Conservation (phyloP, 1,139 yeast genomes). For the Yamadazyma kanchanaburiensis region DNA sequence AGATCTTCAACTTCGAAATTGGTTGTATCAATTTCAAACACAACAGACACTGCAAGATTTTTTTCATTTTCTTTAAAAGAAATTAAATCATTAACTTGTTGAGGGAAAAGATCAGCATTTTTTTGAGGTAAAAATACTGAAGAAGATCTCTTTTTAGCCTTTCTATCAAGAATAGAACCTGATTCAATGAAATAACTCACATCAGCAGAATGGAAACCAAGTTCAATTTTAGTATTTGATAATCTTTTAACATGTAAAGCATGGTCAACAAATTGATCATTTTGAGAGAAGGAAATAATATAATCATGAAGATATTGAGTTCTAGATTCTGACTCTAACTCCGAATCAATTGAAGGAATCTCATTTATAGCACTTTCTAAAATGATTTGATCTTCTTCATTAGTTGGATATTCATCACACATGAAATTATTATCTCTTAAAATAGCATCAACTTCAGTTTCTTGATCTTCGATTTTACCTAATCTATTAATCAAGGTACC, state of each 20-base stretch:
- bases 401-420: conserved; percentile 75
- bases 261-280: conserved; percentile 63
- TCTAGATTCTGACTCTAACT: conserved; percentile 39
- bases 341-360: conserved; percentile 35
- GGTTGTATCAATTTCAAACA: conserved; percentile 75
- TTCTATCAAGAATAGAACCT: conserved; percentile 79
- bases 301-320: conserved; percentile 60
- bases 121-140: conserved; percentile 90
- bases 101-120: conserved; percentile 66
- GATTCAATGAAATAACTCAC: conserved; percentile 66
- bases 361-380: conserved; percentile 22
- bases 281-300: conserved; percentile 64
- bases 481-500: conserved; percentile 88
- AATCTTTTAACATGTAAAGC: conserved; percentile 73
- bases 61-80: conserved; percentile 62
- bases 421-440: conserved; percentile 89
- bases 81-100: conserved; percentile 53
- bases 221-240: conserved; percentile 58
- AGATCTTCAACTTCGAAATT: conserved; percentile 74
- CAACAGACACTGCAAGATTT: conserved; percentile 72
- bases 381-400: conserved; percentile 22
- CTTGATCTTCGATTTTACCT: conserved; percentile 75
- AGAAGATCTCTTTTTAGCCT: conserved; percentile 86
- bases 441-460: conserved; percentile 84
- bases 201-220: conserved; percentile 82